Base-by-base conservation (phyloP, 352 stramenopile genomes). In the Phytopythium mirpurense region DNA sequence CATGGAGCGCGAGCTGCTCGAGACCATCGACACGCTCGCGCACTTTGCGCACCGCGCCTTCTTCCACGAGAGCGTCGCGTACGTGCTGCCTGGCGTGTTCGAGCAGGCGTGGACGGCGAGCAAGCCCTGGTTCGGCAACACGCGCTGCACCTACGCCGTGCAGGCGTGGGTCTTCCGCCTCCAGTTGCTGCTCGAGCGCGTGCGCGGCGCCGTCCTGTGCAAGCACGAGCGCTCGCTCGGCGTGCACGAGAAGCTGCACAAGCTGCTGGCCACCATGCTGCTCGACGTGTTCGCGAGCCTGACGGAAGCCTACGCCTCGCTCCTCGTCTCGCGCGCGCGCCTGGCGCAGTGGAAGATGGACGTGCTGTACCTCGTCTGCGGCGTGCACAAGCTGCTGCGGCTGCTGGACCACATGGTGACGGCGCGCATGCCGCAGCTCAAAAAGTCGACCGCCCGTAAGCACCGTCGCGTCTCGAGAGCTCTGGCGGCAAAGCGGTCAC, bases 291-390 rank as follows among this genome's bases (percentile, higher is more conserved):
- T 88, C 18, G 36, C 54, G 16, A 83, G 74, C 44, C 26, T 85
- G 19, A 59, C 66, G 1, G 63, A 70, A 9, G 50, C 72, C 8
- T 90, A 90, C 35, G 75, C 83, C 35, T 56, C 34, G 4, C 57
- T 88, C 9, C 56, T 68, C 0, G 63, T 84, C 1, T 86, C 78
- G 5, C 67, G 75, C 29, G 56, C 69, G 12, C 68, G 77, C 12
- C 16, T 58, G 24, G 46, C 37, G 2, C 78, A 90, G 51, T 90
- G 75, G 75, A 90, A 88, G 38, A 88, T 87, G 37, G 80, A 90
- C 29, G 62, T 86, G 41, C 24, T 90, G 26, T 87, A 88, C 58
- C 65, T 90, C 14, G 69, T 90, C 3, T 78, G 67, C 42, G 80
- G 75, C 2, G 57, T 80, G 6, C 68, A 88, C 47, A 73, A 69